Base-by-base conservation (phyloP, 192 early-diverging fungal genomes). In the Phlyctochytrium bullatum region DNA sequence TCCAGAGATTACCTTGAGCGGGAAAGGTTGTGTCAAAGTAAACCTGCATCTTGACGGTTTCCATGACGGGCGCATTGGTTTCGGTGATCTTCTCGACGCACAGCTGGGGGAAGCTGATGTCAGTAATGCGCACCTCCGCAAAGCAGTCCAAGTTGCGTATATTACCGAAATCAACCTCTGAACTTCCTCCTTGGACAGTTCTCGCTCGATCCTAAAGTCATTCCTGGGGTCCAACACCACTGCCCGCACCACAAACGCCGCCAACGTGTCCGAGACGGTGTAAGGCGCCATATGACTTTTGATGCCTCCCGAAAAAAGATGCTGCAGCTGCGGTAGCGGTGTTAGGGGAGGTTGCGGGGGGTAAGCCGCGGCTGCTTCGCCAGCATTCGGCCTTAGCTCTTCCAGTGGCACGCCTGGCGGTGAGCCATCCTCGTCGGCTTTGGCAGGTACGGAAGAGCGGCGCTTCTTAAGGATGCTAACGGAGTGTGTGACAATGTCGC, bases 21-120 rank as follows among this genome's bases (percentile, higher is more conserved):
- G 85, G 77, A 67, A 87, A 87, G 65, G 78, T 80, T 4, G 82
- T 78, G 68, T 87, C 85, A 68, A 87, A 87, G 71, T 87, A 87
- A 3, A 87, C 85, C 61, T 87, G 85, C 78, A 81, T 80, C 50
- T 79, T 79, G 40, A 87, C 76, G 3, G 83, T 83, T 52, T 83
- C 80, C 60, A 70, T 75, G 1, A 75, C 66, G 0, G 80, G 72
- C n/a, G 59, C 36, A 61, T 80, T 73, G 6, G 36, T 60, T 17
- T 54, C 33, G 2, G 78, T 81, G 20, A 87, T 81, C 33, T 70
- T 51, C 17, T 80, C 75, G 29, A 84, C 81, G 57, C 76, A 77
- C n/a, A 79, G 56, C 79, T 86, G 28, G 4, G 56, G 12, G n/a
- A 62, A 35, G 2, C 23, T 17, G 17, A 2, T 36, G 17, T 66